Evolutionary conservation across 1,284 basidiomycete genomes (phyloP), one percentile per base, ranked within the genome.

Genomic region (Lignosus rhinocerotis): DNA sequence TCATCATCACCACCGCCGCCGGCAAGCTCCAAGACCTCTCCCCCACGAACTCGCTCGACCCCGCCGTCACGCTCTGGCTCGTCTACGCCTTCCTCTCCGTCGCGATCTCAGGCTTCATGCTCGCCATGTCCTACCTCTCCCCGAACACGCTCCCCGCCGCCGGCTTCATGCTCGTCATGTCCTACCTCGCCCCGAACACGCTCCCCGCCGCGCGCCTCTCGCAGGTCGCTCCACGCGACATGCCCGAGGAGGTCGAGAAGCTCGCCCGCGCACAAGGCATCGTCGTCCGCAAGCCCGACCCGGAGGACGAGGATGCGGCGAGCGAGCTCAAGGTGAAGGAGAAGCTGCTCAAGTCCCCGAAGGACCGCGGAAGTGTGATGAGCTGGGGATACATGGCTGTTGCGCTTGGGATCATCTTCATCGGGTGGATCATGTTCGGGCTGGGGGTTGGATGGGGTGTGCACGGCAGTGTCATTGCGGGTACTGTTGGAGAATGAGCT

Each of bases 341-440:
- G 63, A 68, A 67, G 53, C 50, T 69, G 25, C 66, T 78, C 62
- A 77, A 77, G 66, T 69, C 70, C 44, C 70, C 75, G 14, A 41
- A 51, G 66, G 17, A 50, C 53, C 39, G 55, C 59, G 36, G 53
- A 32, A 50, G 61, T 34, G 43, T 62, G 50, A 47, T 68, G 38
- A 61, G 69, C 53, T 73, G 70, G 73, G 57, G 64, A 17, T 73
- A 68, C 60, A 55, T 72, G 19, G 65, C 51, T 10, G 62, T 65
- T 4, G 71, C 70, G 9, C 49, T 73, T 7, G 71, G 66, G 7
- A 63, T 78, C 48, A 71, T 79, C 42, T 51, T 77, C 43, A 65
- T 78, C 38, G 77, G 74, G n/a, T 79, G 78, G 77, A 66, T 77
- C 45, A 73, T 79, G 70, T 79, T 79, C 61, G 78, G 76, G 5